Conservation (phyloP, 306 rosid genomes). For the Trichosanthes cucumerina region DNA sequence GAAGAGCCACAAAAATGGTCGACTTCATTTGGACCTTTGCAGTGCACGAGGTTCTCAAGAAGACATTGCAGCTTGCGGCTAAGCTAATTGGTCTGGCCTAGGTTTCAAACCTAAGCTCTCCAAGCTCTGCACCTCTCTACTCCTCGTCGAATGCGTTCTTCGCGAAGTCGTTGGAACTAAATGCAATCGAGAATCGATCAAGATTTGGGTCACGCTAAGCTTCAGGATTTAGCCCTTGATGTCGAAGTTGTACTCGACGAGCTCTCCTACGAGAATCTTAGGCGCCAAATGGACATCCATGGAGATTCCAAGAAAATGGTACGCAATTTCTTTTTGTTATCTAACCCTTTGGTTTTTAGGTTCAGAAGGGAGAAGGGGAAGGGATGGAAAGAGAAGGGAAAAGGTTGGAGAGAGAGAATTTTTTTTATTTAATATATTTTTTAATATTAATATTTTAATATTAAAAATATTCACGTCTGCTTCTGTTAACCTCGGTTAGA, state of each 20-base stretch:
- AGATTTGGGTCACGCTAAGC: conserved; percentile 8
- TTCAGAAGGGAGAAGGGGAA: too few species aligned
- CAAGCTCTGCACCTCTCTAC: background rate
- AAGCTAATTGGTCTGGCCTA: background rate
- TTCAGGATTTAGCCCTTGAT: background rate
- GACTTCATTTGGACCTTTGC: background rate
- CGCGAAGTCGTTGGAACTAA: background rate
- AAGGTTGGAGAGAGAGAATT: too few species aligned
- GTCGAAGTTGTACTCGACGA: conserved; percentile 13
- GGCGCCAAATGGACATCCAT: background rate
- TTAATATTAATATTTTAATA: too few species aligned
- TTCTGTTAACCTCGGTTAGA: too few species aligned
- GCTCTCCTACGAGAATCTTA: conserved; percentile 9
- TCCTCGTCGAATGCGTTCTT: background rate
- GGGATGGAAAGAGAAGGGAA: too few species aligned
- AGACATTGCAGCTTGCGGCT: background rate
- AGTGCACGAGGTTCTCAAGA: conserved; percentile 7
- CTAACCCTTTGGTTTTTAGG: background rate
- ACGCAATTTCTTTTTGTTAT: conserved; percentile 1
- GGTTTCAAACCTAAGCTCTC: conserved; percentile 1
- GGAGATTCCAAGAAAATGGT: background rate
- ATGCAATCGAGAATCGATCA: background rate
- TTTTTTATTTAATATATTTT: too few species aligned
- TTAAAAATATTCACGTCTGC: too few species aligned
- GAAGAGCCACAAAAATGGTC: background rate